A percentile compares a stretch with the other conserved stretches of the same genome.
phyloP scores from a whole-genome alignment of 163 green algal genomes.

The Chlamydomonas reinhardtii region DNA sequence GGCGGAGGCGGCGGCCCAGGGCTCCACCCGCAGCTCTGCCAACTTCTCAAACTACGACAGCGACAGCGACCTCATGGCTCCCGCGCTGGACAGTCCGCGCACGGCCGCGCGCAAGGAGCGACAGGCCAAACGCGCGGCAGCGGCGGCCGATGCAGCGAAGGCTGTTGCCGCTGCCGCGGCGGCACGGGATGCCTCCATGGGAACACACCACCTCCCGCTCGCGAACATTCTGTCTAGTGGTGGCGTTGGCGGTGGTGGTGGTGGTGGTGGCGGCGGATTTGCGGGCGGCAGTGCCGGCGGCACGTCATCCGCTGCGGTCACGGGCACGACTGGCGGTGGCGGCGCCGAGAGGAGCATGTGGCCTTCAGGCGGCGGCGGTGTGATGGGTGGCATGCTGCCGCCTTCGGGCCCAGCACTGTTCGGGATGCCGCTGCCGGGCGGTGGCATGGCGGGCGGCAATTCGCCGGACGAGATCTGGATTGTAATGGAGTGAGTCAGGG shows the following conservation, averaged over 20 bases:
- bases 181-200: background rate
- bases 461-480: conserved; percentile 39
- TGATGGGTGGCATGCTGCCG: no score
- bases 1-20: no score
- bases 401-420: no score
- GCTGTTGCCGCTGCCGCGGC: conserved; percentile 2
- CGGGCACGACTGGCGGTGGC: no score
- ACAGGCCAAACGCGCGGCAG: conserved; percentile 12
- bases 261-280: background rate
- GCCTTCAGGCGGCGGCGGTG: no score
- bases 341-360: background rate
- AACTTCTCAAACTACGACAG: conserved; percentile 19
- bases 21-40: background rate
- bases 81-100: conserved; percentile 28
- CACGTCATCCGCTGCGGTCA: background rate
- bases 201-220: no score
- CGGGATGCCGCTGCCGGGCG: no score
- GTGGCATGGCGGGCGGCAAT: no score
- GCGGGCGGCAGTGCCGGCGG: background rate
- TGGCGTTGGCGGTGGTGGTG: background rate
- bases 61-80: conserved; percentile 38
- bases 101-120: conserved; percentile 38
- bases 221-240: no score
- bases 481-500: conserved; percentile 27
- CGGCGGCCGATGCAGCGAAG: background rate